These are phyloP conservation scores for Irineochytrium annulatum DNA, from an alignment of 192 early-diverging fungal genomes.

Conservation along the genomic window DNA sequence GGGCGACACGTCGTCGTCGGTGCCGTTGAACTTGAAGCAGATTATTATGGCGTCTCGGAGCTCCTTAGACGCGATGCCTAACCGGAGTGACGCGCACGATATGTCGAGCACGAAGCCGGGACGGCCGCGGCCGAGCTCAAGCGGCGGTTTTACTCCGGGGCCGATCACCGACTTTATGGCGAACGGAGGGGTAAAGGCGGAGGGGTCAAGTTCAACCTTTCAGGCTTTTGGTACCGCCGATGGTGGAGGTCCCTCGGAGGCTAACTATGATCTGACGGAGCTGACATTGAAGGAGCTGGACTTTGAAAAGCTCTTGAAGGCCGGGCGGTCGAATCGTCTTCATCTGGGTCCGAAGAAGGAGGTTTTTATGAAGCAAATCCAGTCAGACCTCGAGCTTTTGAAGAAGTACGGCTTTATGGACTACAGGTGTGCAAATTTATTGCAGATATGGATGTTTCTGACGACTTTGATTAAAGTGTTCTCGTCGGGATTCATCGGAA, in stretches of 20 bases:
- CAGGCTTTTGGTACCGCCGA: too few species aligned
- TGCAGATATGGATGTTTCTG: background rate
- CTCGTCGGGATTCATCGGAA: constrained; percentile 30
- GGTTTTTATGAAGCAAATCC: constrained; percentile 22
- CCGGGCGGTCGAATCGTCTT: constrained; percentile 9
- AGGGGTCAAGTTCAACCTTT: too few species aligned
- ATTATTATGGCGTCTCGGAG: too few species aligned
- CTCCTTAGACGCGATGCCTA: too few species aligned
- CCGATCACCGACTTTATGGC: constrained; percentile 3
- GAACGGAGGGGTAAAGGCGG: too few species aligned
- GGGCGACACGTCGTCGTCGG: background rate
- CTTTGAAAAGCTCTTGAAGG: constrained; percentile 26
- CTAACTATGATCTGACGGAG: background rate
- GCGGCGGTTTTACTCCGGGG: background rate
- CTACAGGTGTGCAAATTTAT: constrained; percentile 31
- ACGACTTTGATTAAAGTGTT: constrained; percentile 12
- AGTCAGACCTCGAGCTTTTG: constrained; percentile 32
- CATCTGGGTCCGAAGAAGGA: constrained; percentile 18
- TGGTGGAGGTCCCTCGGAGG: background rate
- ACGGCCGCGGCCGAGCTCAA: too few species aligned
- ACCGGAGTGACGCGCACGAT: too few species aligned
- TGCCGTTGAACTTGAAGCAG: background rate
- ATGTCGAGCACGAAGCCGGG: too few species aligned
- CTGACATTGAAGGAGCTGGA: constrained; percentile 42
- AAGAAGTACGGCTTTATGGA: constrained; percentile 39